Conservation (phyloP, 306 rosid species). For the Pterocarpus santalinus region DNA sequence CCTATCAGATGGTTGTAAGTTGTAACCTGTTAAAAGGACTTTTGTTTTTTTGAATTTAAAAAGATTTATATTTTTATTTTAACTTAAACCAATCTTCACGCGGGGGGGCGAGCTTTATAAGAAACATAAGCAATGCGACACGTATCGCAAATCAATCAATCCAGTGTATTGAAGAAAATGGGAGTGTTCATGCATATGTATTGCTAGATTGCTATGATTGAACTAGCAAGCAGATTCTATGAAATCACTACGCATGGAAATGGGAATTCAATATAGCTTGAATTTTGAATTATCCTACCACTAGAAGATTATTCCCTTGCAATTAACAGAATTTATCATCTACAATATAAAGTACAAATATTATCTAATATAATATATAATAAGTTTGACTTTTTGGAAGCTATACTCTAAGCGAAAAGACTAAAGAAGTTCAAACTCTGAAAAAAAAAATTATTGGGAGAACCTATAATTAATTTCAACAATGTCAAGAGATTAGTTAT, state of each 20-base stretch:
- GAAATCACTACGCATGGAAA: not conserved
- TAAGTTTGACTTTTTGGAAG: no score
- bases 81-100: not conserved
- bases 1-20: no score
- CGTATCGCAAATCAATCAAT: no score
- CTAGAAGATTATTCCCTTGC: not conserved
- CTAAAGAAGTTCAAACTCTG: no score
- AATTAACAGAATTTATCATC: not conserved
- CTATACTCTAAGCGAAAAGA: no score
- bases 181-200: not conserved
- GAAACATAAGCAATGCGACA: not conserved
- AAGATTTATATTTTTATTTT: not conserved
- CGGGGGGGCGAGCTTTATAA: not conserved
- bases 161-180: not conserved
- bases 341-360: not conserved
- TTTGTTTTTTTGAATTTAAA: no score
- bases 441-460: no score
- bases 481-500: no score
- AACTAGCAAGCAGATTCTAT: slow-evolving; percentile 15
- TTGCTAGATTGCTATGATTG: not conserved
- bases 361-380: no score
- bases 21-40: no score
- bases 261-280: no score
- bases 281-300: not conserved
- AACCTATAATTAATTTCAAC: no score